phyloP scores from a whole-genome alignment of 2,329 filamentous ascomycete genomes.

The Dothiorella sarmentorum region DNA sequence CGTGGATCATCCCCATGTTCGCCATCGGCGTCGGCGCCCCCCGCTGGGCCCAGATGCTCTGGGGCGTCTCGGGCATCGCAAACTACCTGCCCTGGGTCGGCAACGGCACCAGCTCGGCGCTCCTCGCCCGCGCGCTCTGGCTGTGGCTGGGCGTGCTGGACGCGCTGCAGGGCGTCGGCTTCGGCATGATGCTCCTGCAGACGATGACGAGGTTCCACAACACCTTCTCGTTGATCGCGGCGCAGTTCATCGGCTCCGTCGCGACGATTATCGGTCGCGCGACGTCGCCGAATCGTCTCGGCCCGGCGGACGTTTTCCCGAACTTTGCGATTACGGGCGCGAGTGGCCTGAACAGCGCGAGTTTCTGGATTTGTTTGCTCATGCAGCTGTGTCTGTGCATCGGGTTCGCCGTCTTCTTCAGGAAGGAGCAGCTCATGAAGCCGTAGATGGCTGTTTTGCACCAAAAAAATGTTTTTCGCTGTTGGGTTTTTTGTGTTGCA shows the following conservation, averaged over 20 bases:
- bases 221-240: conserved; percentile 57
- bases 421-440: conserved; percentile 57
- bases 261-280: conserved; percentile 61
- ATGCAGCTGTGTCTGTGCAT: conserved; percentile 58
- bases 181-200: conserved; percentile 66
- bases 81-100: conserved; percentile 62
- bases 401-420: conserved; percentile 56
- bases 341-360: conserved; percentile 48
- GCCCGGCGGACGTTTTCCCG: conserved; percentile 61
- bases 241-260: conserved; percentile 60
- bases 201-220: conserved; percentile 64
- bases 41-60: conserved; percentile 66
- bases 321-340: conserved; percentile 52
- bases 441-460: too few relatives aligned
- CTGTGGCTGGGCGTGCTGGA: conserved; percentile 66
- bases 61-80: conserved; percentile 60
- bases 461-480: background rate
- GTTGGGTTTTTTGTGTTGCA: too few relatives aligned
- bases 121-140: conserved; percentile 59
- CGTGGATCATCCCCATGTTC: conserved; percentile 65
- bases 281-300: conserved; percentile 58
- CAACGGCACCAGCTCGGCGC: conserved; percentile 50
- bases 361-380: conserved; percentile 60
- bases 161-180: conserved; percentile 61
- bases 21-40: conserved; percentile 64